phyloP scores from a whole-genome alignment of 139 green algal species.

The Spirogloea muscicola region DNA sequence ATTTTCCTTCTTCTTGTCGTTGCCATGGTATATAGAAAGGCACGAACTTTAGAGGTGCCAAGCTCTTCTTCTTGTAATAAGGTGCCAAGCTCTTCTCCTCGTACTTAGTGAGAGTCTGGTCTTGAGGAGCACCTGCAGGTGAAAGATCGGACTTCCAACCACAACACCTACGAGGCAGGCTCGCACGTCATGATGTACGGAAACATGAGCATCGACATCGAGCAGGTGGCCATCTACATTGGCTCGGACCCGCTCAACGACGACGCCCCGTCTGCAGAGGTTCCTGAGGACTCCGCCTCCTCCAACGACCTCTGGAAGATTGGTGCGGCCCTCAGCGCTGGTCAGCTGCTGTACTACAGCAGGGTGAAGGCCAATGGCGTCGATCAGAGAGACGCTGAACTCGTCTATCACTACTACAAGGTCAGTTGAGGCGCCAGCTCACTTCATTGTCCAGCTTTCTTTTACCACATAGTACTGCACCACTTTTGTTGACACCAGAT shows the following conservation, averaged over 20 bases:
- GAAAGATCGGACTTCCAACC: conserved; percentile 67
- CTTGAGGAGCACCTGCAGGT: conserved; percentile 42
- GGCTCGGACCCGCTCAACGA: conserved; percentile 47
- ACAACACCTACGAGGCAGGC: conserved; percentile 72
- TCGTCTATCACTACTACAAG: conserved; percentile 63
- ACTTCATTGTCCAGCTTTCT: conserved; percentile 17
- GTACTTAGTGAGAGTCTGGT: not conserved
- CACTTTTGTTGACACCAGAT: too few relatives aligned
- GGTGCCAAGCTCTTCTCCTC: not conserved
- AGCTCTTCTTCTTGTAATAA: not conserved
- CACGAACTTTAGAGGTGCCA: not conserved
- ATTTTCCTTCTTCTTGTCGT: not conserved
- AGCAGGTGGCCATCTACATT: conserved; percentile 68
- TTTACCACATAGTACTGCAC: not conserved
- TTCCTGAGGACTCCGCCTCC: not conserved
- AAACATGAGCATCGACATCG: conserved; percentile 59
- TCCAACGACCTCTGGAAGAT: conserved; percentile 10
- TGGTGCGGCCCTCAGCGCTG: not conserved
- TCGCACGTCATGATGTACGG: conserved; percentile 83
- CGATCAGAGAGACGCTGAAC: conserved; percentile 78
- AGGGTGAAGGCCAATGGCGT: conserved; percentile 39
- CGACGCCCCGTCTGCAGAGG: not conserved
- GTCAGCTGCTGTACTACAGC: not conserved
- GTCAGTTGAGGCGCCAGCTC: not conserved
- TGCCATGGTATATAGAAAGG: not conserved